A percentile compares a stretch with the other conserved stretches of the same genome.
Evolutionary conservation across 805 yeast species (phyloP).

Genomic region (Candida awuae): DNA sequence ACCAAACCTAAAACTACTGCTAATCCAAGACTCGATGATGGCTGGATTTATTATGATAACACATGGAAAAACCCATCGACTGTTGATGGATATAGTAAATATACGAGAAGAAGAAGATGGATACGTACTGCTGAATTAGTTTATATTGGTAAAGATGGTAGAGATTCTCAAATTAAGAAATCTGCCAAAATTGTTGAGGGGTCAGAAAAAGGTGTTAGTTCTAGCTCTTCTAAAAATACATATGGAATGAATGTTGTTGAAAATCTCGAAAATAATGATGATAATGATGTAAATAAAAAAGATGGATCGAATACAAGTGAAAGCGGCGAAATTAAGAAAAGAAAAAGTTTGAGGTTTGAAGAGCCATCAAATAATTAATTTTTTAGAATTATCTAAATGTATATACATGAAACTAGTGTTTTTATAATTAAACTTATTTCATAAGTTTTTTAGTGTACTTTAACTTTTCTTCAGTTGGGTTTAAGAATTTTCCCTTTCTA

Average conservation of each 20-base stretch:
- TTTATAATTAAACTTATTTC: neutral
- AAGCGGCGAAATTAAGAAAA: slow-evolving; percentile 1
- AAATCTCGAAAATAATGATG: neutral
- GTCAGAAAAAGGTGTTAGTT: neutral
- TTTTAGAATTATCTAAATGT: neutral
- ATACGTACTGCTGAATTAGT: slow-evolving; percentile 86
- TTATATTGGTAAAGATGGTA: slow-evolving; percentile 17
- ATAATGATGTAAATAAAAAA: neutral
- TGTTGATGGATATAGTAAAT: slow-evolving; percentile 81
- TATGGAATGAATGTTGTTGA: neutral
- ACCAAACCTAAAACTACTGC: slow-evolving; percentile 54
- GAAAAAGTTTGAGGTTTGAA: slow-evolving; percentile 8
- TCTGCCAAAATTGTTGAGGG: neutral
- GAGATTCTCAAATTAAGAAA: neutral
- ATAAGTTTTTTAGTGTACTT: slow-evolving; percentile 38
- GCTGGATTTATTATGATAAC: slow-evolving; percentile 82
- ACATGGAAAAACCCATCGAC: slow-evolving; percentile 90
- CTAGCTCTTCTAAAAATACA: too few species aligned
- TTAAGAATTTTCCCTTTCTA: slow-evolving; percentile 33
- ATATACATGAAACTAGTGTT: neutral
- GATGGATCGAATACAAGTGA: neutral
- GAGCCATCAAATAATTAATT: slow-evolving; percentile 1
- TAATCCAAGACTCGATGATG: slow-evolving; percentile 73
- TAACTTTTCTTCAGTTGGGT: slow-evolving; percentile 39
- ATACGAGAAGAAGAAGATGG: slow-evolving; percentile 94